Evolutionary conservation across 257 asterid species (phyloP).

Genomic region (Solanum chaucha): DNA sequence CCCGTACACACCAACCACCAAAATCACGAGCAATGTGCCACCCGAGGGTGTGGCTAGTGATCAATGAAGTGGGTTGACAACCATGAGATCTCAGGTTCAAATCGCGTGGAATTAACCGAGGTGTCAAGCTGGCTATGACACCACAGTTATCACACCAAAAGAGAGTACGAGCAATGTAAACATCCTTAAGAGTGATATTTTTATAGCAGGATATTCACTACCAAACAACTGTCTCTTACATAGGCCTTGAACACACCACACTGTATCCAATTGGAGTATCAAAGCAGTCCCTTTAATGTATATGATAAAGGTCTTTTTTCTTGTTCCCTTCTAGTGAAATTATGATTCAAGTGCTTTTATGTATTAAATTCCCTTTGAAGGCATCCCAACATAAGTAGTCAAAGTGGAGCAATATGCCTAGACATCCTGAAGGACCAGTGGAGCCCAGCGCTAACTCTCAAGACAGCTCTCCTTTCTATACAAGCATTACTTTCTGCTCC

Average conservation of each 20-base stretch:
- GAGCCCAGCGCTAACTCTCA: slow-evolving; percentile 96
- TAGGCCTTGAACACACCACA: neutral
- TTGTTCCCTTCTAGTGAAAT: neutral
- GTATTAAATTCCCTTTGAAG: slow-evolving; percentile 31
- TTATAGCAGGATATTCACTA: neutral
- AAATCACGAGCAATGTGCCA: neutral
- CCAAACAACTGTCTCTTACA: neutral
- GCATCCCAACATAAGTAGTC: slow-evolving; percentile 99
- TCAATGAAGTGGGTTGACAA: neutral
- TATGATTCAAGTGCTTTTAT: slow-evolving; percentile 3
- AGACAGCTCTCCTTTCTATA: slow-evolving; percentile 90
- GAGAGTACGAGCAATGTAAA: neutral
- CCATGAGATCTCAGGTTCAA: neutral
- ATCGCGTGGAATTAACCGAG: neutral
- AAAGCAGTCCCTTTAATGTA: neutral
- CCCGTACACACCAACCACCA: neutral
- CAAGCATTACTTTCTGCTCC: slow-evolving; percentile 96
- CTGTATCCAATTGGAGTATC: neutral
- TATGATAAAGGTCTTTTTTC: neutral
- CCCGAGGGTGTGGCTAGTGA: neutral
- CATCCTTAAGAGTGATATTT: neutral
- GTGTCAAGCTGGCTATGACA: neutral
- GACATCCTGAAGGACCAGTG: slow-evolving; percentile 97
- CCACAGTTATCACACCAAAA: neutral
- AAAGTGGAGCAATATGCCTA: slow-evolving; percentile 97